These are phyloP conservation scores for Persicaria maculosa DNA, from an alignment of 148 eudicot species.

Conservation along the genomic window DNA sequence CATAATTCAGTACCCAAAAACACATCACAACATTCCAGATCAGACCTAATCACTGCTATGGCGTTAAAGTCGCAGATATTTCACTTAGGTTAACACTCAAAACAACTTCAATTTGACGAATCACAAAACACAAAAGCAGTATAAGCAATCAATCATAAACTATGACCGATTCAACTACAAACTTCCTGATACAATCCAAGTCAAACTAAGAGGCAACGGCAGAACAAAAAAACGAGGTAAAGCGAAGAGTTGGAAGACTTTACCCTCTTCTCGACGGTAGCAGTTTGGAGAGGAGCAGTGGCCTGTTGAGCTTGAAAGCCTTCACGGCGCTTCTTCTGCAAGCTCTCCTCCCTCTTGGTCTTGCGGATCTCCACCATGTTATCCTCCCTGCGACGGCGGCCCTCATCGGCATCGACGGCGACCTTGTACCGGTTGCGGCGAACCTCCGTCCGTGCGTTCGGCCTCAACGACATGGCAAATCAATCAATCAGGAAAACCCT, in stretches of 20 bases:
- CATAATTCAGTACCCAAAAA: conserved; percentile 11
- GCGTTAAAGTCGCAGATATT: neutral
- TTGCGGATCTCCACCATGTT: conserved; percentile 46
- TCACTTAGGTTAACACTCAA: neutral
- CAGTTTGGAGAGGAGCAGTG: conserved; percentile 13
- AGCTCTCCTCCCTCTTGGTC: conserved; percentile 32
- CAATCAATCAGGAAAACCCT: neutral
- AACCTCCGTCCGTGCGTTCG: conserved; percentile 27
- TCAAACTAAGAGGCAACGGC: neutral
- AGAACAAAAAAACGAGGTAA: neutral
- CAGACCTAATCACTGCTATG: neutral
- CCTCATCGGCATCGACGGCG: conserved; percentile 42
- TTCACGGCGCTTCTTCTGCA: conserved; percentile 34
- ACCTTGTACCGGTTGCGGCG: conserved; percentile 41
- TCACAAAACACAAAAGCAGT: neutral
- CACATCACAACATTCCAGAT: neutral
- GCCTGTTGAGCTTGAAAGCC: conserved; percentile 20
- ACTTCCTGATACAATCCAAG: neutral
- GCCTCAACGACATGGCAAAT: conserved; percentile 30
- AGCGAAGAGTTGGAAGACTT: neutral
- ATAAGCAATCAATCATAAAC: neutral
- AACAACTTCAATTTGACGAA: neutral
- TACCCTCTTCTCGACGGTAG: conserved; percentile 40
- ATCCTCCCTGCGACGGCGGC: conserved; percentile 41
- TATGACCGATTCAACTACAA: neutral